Conservation (phyloP, 2,329 filamentous ascomycete genomes). For the Westerdykella sp. region DNA sequence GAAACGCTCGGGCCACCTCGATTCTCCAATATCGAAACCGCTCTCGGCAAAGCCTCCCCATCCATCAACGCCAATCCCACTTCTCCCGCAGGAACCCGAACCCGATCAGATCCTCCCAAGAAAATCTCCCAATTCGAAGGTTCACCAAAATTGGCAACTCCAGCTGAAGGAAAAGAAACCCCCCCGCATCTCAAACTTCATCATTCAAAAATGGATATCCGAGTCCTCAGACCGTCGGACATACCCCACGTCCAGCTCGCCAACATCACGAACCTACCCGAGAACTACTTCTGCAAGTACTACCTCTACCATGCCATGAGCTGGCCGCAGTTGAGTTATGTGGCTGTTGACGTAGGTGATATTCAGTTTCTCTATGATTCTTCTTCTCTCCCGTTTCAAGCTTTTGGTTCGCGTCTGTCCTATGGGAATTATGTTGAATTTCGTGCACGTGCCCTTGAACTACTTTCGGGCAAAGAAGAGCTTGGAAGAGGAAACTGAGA, state of each 20-base stretch:
- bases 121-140: no score
- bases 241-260: constrained; percentile 93
- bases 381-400: not conserved
- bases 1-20: not conserved
- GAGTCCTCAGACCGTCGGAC: constrained; percentile 73
- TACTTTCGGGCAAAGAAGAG: not conserved
- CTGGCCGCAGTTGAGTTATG: constrained; percentile 95
- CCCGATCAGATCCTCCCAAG: no score
- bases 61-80: no score
- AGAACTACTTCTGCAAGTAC: constrained; percentile 99
- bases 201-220: constrained; percentile 68
- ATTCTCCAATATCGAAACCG: no score
- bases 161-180: no score
- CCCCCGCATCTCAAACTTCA: not conserved
- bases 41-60: no score
- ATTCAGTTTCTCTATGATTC: not conserved
- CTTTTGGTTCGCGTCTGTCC: no score
- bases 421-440: no score
- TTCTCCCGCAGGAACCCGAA: no score
- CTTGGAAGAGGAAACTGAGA: not conserved
- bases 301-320: constrained; percentile 98
- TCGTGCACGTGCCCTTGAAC: not conserved
- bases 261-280: constrained; percentile 97
- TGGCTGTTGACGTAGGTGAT: constrained; percentile 69
- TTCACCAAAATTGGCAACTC: no score